Evolutionary conservation across 139 green algal species (phyloP), one percentile per base, ranked within the genome.

Genomic region (Coelastrella sp.): DNA sequence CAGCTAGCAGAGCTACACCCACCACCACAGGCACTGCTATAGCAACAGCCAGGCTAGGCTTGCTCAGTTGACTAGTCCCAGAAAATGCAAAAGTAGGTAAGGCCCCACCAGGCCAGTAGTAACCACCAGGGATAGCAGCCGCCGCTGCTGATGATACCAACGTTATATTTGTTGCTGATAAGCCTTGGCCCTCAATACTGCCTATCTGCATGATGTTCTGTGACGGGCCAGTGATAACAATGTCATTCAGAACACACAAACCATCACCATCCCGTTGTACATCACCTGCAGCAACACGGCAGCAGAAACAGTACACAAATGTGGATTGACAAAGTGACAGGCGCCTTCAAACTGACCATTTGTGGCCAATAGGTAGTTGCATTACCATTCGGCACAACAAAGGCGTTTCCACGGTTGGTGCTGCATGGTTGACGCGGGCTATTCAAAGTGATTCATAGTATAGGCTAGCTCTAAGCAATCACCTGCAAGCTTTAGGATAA

Each of bases 401-500:
- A 47, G 32, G 32, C 32, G 32, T 47, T 47, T 47, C 32, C 32
- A 47, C 32, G 32, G 32, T 47, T 47, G 32, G 32, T 47, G 32
- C 32, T 1, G 32, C 32, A 47, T 47, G 32, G 32, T 47, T 47
- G 32, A 47, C 32, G 32, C 32, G 32, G 32, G 32, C 32, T 47
- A 47, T 47, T 47, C 32, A 1, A 47, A 47, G 32, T 47, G 32
- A 47, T 47, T 1, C 0, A 0, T 2, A 71, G 11, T 5, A 71
- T 16, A 76, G 80, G 59, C 74, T 10, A 4, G 76, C 76, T 60
- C 22, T 65, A 22, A 64, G 76, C 7, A 22, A 64, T 60, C 71
- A 89, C 84, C 71, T 58, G 8, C 47, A 22, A 89, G 71, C n/a
- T 82, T 80, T 7, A 89, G 14, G 66, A 89, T 60, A 5, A 89